A percentile compares a stretch with the other conserved stretches of the same genome.
Conservation (phyloP, 129 eudicot species). For the Smallanthus sonchifolius region DNA sequence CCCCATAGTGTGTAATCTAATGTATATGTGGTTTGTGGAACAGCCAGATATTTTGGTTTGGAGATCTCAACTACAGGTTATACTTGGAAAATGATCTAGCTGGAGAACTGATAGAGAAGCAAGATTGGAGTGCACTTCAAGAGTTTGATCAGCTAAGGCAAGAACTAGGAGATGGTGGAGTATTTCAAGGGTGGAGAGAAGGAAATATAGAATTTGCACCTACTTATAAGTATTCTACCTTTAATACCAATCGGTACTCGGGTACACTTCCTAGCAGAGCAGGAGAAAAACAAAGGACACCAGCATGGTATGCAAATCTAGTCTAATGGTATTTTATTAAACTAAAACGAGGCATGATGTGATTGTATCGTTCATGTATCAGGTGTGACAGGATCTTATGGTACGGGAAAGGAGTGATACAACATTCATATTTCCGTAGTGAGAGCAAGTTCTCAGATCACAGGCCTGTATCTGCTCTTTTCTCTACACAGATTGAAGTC, state of each 20-base stretch:
- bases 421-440: constrained; percentile 76
- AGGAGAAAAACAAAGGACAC: constrained; percentile 88
- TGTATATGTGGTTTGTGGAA: constrained; percentile 31
- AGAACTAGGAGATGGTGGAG: constrained; percentile 72
- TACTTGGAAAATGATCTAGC: constrained; percentile 63
- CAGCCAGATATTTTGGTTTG: constrained; percentile 95
- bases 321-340: neutral
- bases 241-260: constrained; percentile 63
- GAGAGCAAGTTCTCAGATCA: constrained; percentile 94
- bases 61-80: constrained; percentile 90
- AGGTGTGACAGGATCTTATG: constrained; percentile 98
- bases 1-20: neutral
- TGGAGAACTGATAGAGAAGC: constrained; percentile 60
- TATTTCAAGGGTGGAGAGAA: constrained; percentile 89
- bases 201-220: constrained; percentile 90
- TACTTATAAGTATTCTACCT: constrained; percentile 76
- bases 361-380: constrained; percentile 10
- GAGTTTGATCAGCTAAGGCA: constrained; percentile 69
- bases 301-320: constrained; percentile 64
- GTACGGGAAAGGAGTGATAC: constrained; percentile 87
- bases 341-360: neutral
- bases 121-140: constrained; percentile 70
- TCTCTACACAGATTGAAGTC: constrained; percentile 59
- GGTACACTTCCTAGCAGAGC: constrained; percentile 59
- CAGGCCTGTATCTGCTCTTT: constrained; percentile 84